Evolutionary conservation across 345 rosid species (phyloP), one percentile per base, ranked within the genome.

Genomic region (Salix koriyanagi): DNA sequence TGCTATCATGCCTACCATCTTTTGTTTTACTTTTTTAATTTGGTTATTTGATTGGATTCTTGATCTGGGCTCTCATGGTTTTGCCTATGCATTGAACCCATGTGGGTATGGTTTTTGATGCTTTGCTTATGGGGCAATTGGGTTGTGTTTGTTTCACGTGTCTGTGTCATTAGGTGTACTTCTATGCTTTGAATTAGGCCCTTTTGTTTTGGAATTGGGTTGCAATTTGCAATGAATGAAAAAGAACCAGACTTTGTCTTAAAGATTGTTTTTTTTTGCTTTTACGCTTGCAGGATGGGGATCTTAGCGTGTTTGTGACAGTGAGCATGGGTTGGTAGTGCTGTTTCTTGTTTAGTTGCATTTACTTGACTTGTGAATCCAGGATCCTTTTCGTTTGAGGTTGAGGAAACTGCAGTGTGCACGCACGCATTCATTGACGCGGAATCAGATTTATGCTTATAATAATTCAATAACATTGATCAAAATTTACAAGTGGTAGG

Each of bases 391-490:
- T 75, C 39, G 71, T 70, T 70, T 79, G 72, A 41, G 65, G 54
- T 79, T 65, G 72, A 37, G 23, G 66, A 69, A 70, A 64, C 66
- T 19, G 18, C 37, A 7, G 67, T 37, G 67, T 46, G 54, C 39
- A 67, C 50, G 28, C 46, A 44, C 65, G 41, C 61, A 12, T 75
- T 79, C 75, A 70, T 71, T 76, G 76, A 41, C 21, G 58, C 39
- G 50, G 66, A 58, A 52, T 6, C 23, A 37, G n/a, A 65, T 23
- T 32, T 52, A 25, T 79, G 67, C 76, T 70, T 75, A 18, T 70
- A 79, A 69, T 32, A 79, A 64, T 32, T 41, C 50, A 52, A 50
- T 77, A 75, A 75, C 72, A 87, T 89, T 92, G 91, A 87, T 70
- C 64, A 44, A 48, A 85, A 86, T 84, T 85, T 82, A 75, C 88